These are phyloP conservation scores for Hypoxylon sp. DNA, from an alignment of 2,329 filamentous ascomycete species.

Conservation along the genomic window DNA sequence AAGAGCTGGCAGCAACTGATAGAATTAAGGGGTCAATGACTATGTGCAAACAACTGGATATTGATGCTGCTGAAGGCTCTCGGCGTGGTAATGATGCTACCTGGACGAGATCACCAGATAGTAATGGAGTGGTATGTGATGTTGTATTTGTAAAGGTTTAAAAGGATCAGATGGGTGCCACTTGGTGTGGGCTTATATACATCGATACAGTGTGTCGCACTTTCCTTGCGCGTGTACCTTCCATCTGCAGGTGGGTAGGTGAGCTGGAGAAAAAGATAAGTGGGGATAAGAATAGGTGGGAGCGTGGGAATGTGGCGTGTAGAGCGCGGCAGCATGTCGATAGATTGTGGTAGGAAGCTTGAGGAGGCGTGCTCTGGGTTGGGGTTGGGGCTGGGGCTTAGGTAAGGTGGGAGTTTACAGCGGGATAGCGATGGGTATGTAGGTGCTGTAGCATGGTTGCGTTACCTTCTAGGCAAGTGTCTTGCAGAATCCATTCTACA, in stretches of 20 bases:
- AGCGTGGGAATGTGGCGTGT: neutral
- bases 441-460: neutral
- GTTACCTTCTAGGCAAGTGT: neutral
- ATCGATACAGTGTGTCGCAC: too few relatives aligned
- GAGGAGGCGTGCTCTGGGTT: neutral
- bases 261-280: neutral
- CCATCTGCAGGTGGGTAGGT: neutral
- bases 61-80: too few relatives aligned
- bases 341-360: neutral
- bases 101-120: too few relatives aligned
- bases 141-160: too few relatives aligned
- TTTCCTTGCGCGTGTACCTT: too few relatives aligned
- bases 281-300: neutral
- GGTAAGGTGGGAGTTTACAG: neutral
- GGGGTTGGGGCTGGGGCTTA: constrained; percentile 1
- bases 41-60: too few relatives aligned
- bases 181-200: too few relatives aligned
- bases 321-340: neutral
- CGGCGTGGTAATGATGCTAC: too few relatives aligned
- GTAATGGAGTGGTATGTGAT: too few relatives aligned
- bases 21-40: too few relatives aligned
- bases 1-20: too few relatives aligned
- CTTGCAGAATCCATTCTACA: neutral
- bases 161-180: too few relatives aligned
- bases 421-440: neutral